A percentile compares a stretch with the other conserved stretches of the same genome.
phyloP scores from a whole-genome alignment of 176 grass and related monocot species.

The Lolium multiflorum region DNA sequence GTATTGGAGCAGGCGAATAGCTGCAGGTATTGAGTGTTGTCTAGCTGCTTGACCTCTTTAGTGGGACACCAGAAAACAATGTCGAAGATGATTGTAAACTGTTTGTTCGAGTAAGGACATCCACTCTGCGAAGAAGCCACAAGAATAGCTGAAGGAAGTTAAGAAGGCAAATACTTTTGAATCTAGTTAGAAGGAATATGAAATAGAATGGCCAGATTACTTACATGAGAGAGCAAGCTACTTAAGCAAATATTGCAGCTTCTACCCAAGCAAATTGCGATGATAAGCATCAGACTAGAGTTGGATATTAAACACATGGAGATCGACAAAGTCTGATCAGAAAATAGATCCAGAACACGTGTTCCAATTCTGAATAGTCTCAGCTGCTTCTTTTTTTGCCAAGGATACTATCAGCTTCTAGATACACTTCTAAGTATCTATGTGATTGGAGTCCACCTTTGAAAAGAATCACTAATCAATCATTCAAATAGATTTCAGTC shows the following conservation, averaged over 20 bases:
- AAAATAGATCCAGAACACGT: too few relatives aligned
- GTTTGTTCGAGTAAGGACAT: conserved; percentile 8
- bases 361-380: too few relatives aligned
- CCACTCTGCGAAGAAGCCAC: neutral
- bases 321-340: too few relatives aligned
- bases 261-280: neutral
- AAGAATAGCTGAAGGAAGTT: conserved; percentile 21
- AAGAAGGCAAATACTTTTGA: conserved; percentile 12
- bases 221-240: conserved; percentile 24
- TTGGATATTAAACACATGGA: too few relatives aligned
- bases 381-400: too few relatives aligned
- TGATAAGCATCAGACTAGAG: too few relatives aligned
- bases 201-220: conserved; percentile 15
- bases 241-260: conserved; percentile 1
- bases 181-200: neutral
- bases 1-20: conserved; percentile 9
- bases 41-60: conserved; percentile 37
- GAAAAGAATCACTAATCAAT: too few relatives aligned
- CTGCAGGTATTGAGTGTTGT: neutral
- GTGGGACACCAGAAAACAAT: neutral
- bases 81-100: neutral
- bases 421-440: too few relatives aligned
- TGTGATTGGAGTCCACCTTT: too few relatives aligned
- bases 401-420: too few relatives aligned
- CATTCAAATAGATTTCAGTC: too few relatives aligned